Evolutionary conservation across 164 flowering plant genomes (phyloP).

Genomic region (Berberis thunbergii): DNA sequence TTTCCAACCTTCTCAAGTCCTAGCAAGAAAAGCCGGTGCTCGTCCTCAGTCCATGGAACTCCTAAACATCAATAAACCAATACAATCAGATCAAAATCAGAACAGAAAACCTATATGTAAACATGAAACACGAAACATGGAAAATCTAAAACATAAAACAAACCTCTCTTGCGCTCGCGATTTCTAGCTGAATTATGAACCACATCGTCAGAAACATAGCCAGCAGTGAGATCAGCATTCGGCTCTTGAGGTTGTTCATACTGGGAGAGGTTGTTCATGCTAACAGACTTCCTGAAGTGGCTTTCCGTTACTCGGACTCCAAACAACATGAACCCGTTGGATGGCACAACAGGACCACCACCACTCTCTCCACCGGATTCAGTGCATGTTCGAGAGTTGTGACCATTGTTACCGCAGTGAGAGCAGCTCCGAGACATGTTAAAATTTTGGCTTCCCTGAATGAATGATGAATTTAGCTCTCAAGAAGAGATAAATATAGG

Average conservation of each 20-base stretch:
- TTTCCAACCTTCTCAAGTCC: constrained; percentile 69
- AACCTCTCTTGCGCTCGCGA: constrained; percentile 80
- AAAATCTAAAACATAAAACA: constrained; percentile 10
- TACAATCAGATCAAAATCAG: not conserved
- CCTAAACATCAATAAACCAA: constrained; percentile 22
- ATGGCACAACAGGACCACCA: not conserved
- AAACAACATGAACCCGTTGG: constrained; percentile 72
- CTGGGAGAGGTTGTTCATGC: constrained; percentile 70
- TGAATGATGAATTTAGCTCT: not conserved
- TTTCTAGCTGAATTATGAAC: constrained; percentile 24
- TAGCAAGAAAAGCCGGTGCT: constrained; percentile 54
- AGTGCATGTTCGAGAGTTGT: constrained; percentile 56
- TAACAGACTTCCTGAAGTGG: constrained; percentile 73
- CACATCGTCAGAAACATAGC: constrained; percentile 53
- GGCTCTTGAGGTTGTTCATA: constrained; percentile 41
- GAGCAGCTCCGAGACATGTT: constrained; percentile 48
- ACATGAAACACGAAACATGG: not conserved
- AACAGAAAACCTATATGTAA: not conserved
- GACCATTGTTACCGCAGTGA: constrained; percentile 57
- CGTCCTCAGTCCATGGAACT: constrained; percentile 79
- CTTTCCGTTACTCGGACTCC: constrained; percentile 75
- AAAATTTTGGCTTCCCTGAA: not conserved
- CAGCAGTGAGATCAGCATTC: constrained; percentile 15
- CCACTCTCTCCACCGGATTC: constrained; percentile 22
- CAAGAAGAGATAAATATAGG: not conserved